phyloP scores from a whole-genome alignment of 371 early-diverging fungal genomes.

The Rhizomucor miehei region DNA sequence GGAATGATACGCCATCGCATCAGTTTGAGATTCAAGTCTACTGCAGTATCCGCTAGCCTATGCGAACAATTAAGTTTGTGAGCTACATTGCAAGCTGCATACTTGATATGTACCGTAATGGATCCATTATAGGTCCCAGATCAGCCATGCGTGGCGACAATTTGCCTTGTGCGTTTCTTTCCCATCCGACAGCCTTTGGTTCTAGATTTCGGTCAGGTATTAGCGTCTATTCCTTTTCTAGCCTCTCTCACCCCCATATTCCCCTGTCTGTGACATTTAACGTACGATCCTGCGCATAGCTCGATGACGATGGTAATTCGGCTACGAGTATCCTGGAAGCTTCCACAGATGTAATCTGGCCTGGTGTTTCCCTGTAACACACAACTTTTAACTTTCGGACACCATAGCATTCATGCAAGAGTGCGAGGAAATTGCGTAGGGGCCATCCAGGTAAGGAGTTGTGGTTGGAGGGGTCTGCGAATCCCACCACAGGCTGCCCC shows the following conservation, averaged over 20 bases:
- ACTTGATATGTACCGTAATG: slow-evolving; percentile 40
- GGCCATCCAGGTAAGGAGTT: slow-evolving; percentile 84
- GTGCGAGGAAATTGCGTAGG: slow-evolving; percentile 76
- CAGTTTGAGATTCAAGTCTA: slow-evolving; percentile 90
- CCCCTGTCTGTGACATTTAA: slow-evolving; percentile 10
- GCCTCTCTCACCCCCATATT: background rate
- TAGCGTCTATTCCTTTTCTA: background rate
- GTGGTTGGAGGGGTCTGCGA: slow-evolving; percentile 80
- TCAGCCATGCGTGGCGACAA: slow-evolving; percentile 83
- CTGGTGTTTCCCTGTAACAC: slow-evolving; percentile 68
- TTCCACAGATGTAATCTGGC: slow-evolving; percentile 9
- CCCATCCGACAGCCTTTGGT: slow-evolving; percentile 87
- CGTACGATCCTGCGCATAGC: background rate
- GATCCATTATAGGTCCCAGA: slow-evolving; percentile 85
- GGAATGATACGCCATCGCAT: slow-evolving; percentile 96
- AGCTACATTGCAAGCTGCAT: slow-evolving; percentile 2
- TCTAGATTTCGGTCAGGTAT: slow-evolving; percentile 7
- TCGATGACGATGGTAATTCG: slow-evolving; percentile 17
- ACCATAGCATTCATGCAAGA: slow-evolving; percentile 44
- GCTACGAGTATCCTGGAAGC: slow-evolving; percentile 15
- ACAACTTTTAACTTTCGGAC: slow-evolving; percentile 53
- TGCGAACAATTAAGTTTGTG: slow-evolving; percentile 8
- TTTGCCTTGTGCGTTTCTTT: slow-evolving; percentile 77
- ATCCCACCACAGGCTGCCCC: slow-evolving; percentile 52
- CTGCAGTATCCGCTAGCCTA: slow-evolving; percentile 82